A percentile compares a stretch with the other conserved stretches of the same genome.
These are phyloP conservation scores for Paspalum notatum DNA, from an alignment of 176 grass and related monocot species.

Conservation along the genomic window DNA sequence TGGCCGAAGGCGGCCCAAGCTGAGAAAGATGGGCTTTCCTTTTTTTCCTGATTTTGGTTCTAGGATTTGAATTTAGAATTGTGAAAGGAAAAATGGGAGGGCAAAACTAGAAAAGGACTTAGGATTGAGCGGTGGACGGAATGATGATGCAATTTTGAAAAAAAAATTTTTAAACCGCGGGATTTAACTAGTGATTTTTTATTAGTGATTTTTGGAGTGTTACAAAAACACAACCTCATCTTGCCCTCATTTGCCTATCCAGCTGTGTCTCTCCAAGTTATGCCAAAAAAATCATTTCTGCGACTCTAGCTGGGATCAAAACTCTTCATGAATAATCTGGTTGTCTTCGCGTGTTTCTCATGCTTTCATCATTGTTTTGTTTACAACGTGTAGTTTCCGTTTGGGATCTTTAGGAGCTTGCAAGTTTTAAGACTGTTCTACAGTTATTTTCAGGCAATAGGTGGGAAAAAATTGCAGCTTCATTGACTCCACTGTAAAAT, in stretches of 20 bases:
- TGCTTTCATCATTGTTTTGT: background rate
- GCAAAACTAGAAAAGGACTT: no score
- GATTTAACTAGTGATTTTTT: no score
- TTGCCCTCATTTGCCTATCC: background rate
- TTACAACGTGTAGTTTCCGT: background rate
- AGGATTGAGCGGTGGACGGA: no score
- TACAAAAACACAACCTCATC: background rate
- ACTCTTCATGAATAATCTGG: background rate
- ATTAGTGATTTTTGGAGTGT: no score
- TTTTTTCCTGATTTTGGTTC: no score
- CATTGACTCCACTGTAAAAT: background rate
- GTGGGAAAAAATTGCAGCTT: background rate
- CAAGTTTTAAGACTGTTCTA: background rate
- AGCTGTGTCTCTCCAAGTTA: no score
- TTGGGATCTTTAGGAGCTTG: background rate
- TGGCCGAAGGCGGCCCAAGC: no score
- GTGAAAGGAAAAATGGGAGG: no score
- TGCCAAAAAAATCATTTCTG: background rate
- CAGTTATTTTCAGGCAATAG: background rate
- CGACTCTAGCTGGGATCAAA: background rate
- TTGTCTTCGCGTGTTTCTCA: background rate
- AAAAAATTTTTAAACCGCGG: no score
- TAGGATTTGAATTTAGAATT: no score
- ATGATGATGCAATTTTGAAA: no score
- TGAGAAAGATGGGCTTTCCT: no score